Evolutionary conservation across 306 rosid species (phyloP).

Genomic region (Acacia confusa): DNA sequence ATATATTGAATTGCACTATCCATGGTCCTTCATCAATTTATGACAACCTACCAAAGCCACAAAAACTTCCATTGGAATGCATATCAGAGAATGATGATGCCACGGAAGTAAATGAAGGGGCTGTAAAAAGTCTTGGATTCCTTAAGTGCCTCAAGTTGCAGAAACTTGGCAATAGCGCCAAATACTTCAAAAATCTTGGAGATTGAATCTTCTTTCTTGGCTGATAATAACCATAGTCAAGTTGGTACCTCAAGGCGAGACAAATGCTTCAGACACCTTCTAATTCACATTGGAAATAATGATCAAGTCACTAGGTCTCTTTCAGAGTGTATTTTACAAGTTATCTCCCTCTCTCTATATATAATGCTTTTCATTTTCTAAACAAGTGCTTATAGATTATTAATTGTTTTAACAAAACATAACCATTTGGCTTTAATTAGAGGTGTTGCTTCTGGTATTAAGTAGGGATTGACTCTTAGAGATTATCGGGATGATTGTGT

Average conservation of each 20-base stretch:
- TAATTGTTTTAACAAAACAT: background rate
- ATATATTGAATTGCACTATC: background rate
- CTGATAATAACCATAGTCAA: background rate
- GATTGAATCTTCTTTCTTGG: background rate
- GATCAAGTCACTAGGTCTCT: background rate
- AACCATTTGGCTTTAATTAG: background rate
- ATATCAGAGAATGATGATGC: background rate
- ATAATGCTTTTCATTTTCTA: no score
- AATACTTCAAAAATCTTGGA: background rate
- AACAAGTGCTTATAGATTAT: background rate
- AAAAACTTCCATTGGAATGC: background rate
- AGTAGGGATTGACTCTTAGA: background rate
- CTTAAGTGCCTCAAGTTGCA: background rate
- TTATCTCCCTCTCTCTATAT: no score
- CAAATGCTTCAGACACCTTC: background rate
- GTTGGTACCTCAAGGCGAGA: background rate
- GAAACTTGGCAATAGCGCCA: background rate
- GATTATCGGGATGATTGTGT: background rate
- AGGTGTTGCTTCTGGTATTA: background rate
- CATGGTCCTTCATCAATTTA: background rate
- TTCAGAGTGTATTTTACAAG: slow-evolving; percentile 25
- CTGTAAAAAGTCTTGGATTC: background rate
- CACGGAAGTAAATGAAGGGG: background rate
- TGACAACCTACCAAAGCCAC: background rate
- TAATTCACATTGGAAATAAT: slow-evolving; percentile 24